phyloP scores from a whole-genome alignment of 345 rosid genomes.

The Acer campestre region DNA sequence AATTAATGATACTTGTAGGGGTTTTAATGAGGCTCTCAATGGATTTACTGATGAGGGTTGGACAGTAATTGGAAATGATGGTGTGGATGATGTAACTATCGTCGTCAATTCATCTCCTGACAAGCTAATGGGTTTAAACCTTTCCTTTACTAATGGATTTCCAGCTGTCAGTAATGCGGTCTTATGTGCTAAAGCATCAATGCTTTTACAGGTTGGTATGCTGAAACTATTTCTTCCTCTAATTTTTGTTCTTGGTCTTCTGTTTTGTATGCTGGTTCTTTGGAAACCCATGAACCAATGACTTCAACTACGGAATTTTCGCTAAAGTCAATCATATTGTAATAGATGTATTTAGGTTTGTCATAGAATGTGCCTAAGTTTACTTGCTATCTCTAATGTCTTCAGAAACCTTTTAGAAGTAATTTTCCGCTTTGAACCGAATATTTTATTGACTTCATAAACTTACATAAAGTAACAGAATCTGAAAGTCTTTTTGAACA shows the following conservation, averaged over 20 bases:
- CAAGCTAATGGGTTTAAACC: slow-evolving; percentile 91
- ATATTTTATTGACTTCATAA: neutral
- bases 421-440: neutral
- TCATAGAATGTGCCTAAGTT: no score
- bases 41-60: slow-evolving; percentile 98
- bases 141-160: slow-evolving; percentile 81
- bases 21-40: slow-evolving; percentile 96
- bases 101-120: slow-evolving; percentile 94
- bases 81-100: slow-evolving; percentile 94
- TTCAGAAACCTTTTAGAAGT: neutral
- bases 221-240: slow-evolving; percentile 2
- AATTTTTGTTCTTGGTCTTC: neutral
- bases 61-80: slow-evolving; percentile 89
- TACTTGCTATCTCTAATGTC: neutral
- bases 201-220: slow-evolving; percentile 89
- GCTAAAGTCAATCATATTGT: no score
- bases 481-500: neutral
- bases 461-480: neutral
- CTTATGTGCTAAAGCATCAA: slow-evolving; percentile 94
- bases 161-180: slow-evolving; percentile 78
- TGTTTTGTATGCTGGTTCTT: no score
- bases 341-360: no score
- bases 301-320: no score
- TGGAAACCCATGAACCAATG: no score
- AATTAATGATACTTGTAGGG: slow-evolving; percentile 47